Conservation (phyloP, 352 stramenopile species). For the Globisporangium carolinianum region DNA sequence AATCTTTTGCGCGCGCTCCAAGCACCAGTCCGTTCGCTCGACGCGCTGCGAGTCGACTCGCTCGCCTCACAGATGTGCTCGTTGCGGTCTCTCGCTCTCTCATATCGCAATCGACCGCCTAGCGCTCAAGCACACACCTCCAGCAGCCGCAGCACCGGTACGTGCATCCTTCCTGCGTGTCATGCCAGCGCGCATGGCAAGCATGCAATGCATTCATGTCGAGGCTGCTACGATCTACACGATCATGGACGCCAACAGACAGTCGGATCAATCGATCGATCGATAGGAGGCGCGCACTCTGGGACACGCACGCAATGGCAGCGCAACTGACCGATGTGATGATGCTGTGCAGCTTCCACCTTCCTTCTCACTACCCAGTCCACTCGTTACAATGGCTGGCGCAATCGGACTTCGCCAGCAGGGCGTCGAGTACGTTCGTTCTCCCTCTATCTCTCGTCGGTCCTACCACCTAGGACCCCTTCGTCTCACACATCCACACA, state of each 20-base stretch:
- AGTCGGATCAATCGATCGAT: too few relatives aligned
- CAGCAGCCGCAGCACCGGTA: too few relatives aligned
- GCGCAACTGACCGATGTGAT: too few relatives aligned
- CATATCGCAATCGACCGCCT: constrained; percentile 10
- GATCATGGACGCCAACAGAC: too few relatives aligned
- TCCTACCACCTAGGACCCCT: not conserved
- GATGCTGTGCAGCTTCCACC: not conserved
- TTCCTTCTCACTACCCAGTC: not conserved
- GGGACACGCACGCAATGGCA: too few relatives aligned
- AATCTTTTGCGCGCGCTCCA: not conserved
- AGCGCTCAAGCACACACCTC: constrained; percentile 9
- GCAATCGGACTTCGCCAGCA: constrained; percentile 40
- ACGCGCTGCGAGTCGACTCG: too few relatives aligned
- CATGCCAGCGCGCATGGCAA: too few relatives aligned
- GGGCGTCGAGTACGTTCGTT: constrained; percentile 29
- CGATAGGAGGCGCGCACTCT: too few relatives aligned
- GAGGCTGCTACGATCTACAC: too few relatives aligned
- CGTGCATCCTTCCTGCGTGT: not conserved
- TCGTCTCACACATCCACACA: too few relatives aligned
- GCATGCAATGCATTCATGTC: too few relatives aligned
- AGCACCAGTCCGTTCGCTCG: constrained; percentile 2
- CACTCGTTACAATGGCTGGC: constrained; percentile 25
- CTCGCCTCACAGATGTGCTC: too few relatives aligned
- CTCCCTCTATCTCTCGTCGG: not conserved
- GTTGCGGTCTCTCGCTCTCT: not conserved